Base-by-base conservation (phyloP, 73 alveolate species). In the Effrenium voratum region DNA sequence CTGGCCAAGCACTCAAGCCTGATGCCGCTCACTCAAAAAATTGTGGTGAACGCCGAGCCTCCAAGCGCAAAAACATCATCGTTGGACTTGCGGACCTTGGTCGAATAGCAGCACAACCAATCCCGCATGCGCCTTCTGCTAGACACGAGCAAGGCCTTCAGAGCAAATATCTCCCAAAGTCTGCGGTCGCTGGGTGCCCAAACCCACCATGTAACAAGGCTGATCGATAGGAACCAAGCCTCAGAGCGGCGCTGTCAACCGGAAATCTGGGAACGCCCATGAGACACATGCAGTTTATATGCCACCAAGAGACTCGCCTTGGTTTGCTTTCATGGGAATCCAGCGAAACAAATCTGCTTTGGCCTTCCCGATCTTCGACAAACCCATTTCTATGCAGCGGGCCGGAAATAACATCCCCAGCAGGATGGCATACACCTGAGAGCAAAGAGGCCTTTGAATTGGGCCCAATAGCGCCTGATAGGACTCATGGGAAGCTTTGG, bases 161-260 rank as follows among this genome's bases (percentile, higher is more conserved):
- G 72, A 30, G 72, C 28, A 1, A 30, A 2, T 22, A 57, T 57
- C 22, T 55, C 30, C 68, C 22, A 12, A n/a, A n/a, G n/a, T n/a
- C 22, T 55, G 68, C 68, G 68, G 68, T 55, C 68, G 22, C 68
- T 55, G 12, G 68, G 68, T 55, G 19, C 19, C 63, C 87, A 13
- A 60, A 60, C 87, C 40, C 19, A 43, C 63, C 87, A 77, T 8
- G 87, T 77, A 40, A 16, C 16, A 60, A 34, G 43, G 87, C 63
- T 77, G 63, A 77, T 77, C 44, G 55, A 57, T 43, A 77, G 22
- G 87, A 77, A 77, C 87, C 87, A 77, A 41, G 43, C 87, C 87
- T 77, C 40, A 43, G 36, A 72, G 46, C 82, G 22, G 4, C 36
- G 82, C 32, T 32, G 50, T 72, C 49, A 12, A n/a, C n/a, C n/a